These are phyloP conservation scores for Besnoitia besnoiti DNA, from an alignment of 169 alveolate species.

Conservation along the genomic window DNA sequence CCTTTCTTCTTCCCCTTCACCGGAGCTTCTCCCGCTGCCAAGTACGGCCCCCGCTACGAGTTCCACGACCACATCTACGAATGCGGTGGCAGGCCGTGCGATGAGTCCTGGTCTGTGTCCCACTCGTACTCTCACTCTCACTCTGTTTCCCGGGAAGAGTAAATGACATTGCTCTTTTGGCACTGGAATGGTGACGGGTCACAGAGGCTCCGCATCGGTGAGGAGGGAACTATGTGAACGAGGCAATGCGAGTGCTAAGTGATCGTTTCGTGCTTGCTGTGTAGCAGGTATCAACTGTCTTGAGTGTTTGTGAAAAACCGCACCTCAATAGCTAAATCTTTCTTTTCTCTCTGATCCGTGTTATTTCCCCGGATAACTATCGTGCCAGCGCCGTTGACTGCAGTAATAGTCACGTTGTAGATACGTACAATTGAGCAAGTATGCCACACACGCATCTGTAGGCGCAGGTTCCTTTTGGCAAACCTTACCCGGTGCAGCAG, in stretches of 20 bases:
- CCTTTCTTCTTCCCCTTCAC: conserved; percentile 36
- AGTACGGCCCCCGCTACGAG: conserved; percentile 30
- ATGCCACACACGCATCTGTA: neutral
- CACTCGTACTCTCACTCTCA: conserved; percentile 33
- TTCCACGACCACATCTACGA: conserved; percentile 39
- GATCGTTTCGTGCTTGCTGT: conserved; percentile 35
- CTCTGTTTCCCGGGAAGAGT: conserved; percentile 29
- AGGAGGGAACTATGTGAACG: neutral
- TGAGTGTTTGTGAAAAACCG: conserved; percentile 28
- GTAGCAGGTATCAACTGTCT: neutral
- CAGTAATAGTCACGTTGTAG: neutral
- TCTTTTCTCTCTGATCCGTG: neutral
- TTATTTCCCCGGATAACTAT: neutral
- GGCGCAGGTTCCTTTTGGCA: neutral
- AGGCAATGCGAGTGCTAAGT: neutral
- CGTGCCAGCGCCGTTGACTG: neutral
- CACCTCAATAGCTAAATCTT: neutral
- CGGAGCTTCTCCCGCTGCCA: conserved; percentile 31
- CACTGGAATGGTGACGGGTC: neutral
- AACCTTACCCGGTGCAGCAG: no score
- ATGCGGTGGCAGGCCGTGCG: conserved; percentile 38
- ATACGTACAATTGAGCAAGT: neutral
- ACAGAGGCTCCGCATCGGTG: neutral
- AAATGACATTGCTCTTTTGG: neutral
- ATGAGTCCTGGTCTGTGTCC: neutral